Evolutionary conservation across 257 asterid species (phyloP), one percentile per base, ranked within the genome.

Genomic region (Przewalskia tangutica): DNA sequence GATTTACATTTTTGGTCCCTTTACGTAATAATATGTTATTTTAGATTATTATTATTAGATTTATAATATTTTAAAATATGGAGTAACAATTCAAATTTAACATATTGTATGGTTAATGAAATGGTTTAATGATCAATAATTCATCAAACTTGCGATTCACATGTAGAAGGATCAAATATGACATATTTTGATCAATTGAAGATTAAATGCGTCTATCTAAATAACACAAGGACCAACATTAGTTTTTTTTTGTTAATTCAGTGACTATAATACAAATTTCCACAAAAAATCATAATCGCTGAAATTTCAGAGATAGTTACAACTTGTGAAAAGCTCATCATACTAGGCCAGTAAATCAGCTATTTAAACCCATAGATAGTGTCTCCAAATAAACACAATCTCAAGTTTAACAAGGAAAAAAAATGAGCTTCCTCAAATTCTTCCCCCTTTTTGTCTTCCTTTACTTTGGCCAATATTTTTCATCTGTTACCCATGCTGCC

Each of bases 401-500:
- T n/a, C 77, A 70, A n/a, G 56, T 42, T 70, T 36, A 54, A 16
- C 51, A 17, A n/a, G 3, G 9, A 44, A 11, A 46, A 42, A 18
- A 77, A 56, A 44, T 86, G 89, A 81, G 36, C 34, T 40, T 40
- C 80, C 12, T 59, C 18, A 68, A 78, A 20, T 14, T 5, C 11
- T 4, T 6, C 17, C 48, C 75, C 17, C 0, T 54, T 44, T 8
- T n/a, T 3, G 73, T 42, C 50, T 53, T 58, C 70, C 54, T 85
- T 13, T 83, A 40, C 51, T 5, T 62, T 36, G 59, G 44, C 56
- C 40, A 76, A 9, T 68, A 17, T 51, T 76, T 7, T 54, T 65
- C 18, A 18, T 23, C 84, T 68, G 58, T 78, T 53, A 70, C 89
- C 44, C 77, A 14, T 68, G 87, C 89, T 6, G 85, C 87, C 27